Percentiles rank a stretch among this genome's conserved stretches.
phyloP scores from a whole-genome alignment of 179 eudicot genomes.

The Nepenthes alata region DNA sequence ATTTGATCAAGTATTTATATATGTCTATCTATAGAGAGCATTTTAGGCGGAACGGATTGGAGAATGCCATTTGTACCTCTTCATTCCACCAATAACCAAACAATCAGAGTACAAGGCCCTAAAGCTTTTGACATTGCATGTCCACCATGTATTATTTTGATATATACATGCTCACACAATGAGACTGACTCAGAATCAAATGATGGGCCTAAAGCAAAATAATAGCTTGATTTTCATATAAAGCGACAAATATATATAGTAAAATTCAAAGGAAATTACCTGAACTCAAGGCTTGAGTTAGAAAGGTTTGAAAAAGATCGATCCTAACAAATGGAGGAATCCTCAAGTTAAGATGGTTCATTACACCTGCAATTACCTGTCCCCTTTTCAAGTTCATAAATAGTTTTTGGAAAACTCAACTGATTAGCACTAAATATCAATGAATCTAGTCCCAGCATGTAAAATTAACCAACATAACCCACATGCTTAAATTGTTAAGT shows the following conservation, averaged over 20 bases:
- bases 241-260: not conserved
- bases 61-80: too few relatives aligned
- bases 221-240: not conserved
- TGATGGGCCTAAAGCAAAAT: too few relatives aligned
- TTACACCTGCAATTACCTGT: constrained; percentile 79
- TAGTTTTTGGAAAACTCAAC: not conserved
- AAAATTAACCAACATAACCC: too few relatives aligned
- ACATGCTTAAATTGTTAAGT: too few relatives aligned
- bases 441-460: not conserved
- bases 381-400: constrained; percentile 8
- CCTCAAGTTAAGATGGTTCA: constrained; percentile 48
- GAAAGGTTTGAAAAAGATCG: constrained; percentile 49
- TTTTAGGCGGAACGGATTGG: too few relatives aligned
- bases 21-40: too few relatives aligned
- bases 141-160: too few relatives aligned
- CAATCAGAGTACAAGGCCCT: too few relatives aligned
- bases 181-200: too few relatives aligned
- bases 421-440: not conserved
- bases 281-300: constrained; percentile 33
- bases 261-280: constrained; percentile 12
- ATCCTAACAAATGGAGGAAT: constrained; percentile 85
- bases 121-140: too few relatives aligned
- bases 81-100: too few relatives aligned
- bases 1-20: too few relatives aligned
- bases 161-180: constrained; percentile 4